A percentile compares a stretch with the other conserved stretches of the same genome.
Conservation (phyloP, 2,329 filamentous ascomycete genomes). For the Coniochaeta prunicola region DNA sequence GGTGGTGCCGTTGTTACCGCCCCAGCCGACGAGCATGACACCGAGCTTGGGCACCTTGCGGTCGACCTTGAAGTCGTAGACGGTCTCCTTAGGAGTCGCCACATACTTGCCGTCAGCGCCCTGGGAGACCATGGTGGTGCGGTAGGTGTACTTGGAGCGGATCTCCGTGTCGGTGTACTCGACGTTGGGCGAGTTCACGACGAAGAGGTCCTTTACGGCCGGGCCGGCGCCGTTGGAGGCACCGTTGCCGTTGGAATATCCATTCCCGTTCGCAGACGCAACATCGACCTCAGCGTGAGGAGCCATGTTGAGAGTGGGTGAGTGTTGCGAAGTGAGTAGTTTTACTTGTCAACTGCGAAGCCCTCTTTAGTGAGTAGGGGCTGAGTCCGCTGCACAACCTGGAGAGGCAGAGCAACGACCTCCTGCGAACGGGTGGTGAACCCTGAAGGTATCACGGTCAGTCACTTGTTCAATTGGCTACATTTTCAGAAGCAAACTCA, state of each 20-base stretch:
- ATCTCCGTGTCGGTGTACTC: constrained; percentile 83
- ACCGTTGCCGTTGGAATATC: constrained; percentile 29
- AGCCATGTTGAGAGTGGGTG: constrained; percentile 58
- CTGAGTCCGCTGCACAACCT: constrained; percentile 71
- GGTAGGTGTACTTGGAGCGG: constrained; percentile 91
- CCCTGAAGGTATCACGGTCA: constrained; percentile 42
- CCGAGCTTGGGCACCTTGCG: constrained; percentile 89
- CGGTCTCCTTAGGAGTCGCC: constrained; percentile 78
- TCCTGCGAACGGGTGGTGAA: constrained; percentile 94
- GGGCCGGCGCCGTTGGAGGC: constrained; percentile 33
- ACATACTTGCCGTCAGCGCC: constrained; percentile 66
- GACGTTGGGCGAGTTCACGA: constrained; percentile 87
- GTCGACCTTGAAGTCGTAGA: constrained; percentile 97
- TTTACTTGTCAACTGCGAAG: constrained; percentile 15
- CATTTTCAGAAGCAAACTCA: constrained; percentile 44
- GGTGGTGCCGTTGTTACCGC: constrained; percentile 96
- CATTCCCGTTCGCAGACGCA: constrained; percentile 56
- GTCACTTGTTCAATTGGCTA: background rate
- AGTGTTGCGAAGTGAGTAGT: constrained; percentile 15
- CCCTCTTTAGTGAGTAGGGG: constrained; percentile 50
- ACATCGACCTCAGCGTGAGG: constrained; percentile 69
- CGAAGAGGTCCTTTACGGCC: constrained; percentile 61
- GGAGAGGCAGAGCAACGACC: constrained; percentile 86
- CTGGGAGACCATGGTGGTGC: constrained; percentile 76
- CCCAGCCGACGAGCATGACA: constrained; percentile 96